Evolutionary conservation across 2,329 filamentous ascomycete genomes (phyloP).

Genomic region (Pseudogymnoascus sp.): DNA sequence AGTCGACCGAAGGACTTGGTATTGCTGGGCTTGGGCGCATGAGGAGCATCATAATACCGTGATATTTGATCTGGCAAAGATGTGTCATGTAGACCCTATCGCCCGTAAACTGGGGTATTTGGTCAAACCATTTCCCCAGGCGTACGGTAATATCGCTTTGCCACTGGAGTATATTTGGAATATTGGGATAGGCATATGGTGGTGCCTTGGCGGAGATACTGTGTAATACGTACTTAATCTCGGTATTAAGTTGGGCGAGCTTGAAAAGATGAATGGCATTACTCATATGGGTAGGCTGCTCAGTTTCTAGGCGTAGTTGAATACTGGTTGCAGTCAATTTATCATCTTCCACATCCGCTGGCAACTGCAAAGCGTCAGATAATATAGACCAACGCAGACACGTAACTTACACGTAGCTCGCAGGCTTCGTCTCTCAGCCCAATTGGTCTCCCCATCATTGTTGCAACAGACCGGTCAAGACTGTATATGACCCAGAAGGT

Average conservation of each 20-base stretch:
- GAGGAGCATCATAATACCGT: slow-evolving; percentile 42
- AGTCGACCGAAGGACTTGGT: slow-evolving; percentile 36
- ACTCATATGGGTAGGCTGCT: slow-evolving; percentile 29
- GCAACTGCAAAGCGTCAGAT: slow-evolving; percentile 14
- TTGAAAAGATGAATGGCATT: slow-evolving; percentile 43
- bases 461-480: slow-evolving; percentile 44
- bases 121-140: slow-evolving; percentile 34
- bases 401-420: slow-evolving; percentile 38
- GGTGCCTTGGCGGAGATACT: slow-evolving; percentile 42
- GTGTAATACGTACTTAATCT: slow-evolving; percentile 50
- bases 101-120: slow-evolving; percentile 28
- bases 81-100: slow-evolving; percentile 22
- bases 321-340: slow-evolving; percentile 15
- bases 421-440: slow-evolving; percentile 48
- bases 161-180: slow-evolving; percentile 40
- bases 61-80: slow-evolving; percentile 39
- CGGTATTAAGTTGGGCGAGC: slow-evolving; percentile 42
- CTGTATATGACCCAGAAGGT: slow-evolving; percentile 49
- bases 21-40: slow-evolving; percentile 45
- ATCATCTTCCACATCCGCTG: slow-evolving; percentile 19
- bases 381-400: neutral
- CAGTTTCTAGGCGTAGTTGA: slow-evolving; percentile 8
- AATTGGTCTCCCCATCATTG: slow-evolving; percentile 49
- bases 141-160: slow-evolving; percentile 35
- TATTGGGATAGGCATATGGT: slow-evolving; percentile 40